Evolutionary conservation across 306 rosid species (phyloP), one percentile per base, ranked within the genome.

Genomic region (Lathyrus tuberosus): DNA sequence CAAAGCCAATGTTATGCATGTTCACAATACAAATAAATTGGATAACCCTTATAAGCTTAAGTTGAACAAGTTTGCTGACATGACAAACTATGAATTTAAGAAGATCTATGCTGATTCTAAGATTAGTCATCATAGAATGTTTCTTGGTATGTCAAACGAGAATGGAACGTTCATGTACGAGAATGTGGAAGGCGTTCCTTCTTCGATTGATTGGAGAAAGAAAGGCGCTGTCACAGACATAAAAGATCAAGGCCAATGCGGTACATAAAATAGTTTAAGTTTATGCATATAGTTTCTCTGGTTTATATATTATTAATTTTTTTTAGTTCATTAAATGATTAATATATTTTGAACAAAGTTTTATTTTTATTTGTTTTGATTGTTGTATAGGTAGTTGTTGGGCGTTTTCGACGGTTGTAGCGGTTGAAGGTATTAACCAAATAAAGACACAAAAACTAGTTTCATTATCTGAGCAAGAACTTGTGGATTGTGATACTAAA

Each of bases 171-270:
- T 81, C 71, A 79, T 79, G 82, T 62, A 82, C 20, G 75, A 85
- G 74, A 76, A 66, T 4, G 72, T 69, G 15, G 26, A 35, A 1
- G 24, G 15, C 0, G 75, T 79, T 61, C 86, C 86, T 43, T 3
- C 62, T 43, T 81, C 84, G 0, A 69, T 79, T 41, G 89, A 85
- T 73, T 84, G 88, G 88, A 81, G 88, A 82, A 30, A 68, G 65
- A 82, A 76, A 73, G 86, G 89, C 0, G 86, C 84, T 1, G 89
- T 82, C 8, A 79, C 84, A 20, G 15, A 1, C 15, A 72, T 85
- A 2, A 85, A 85, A 72, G 72, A 85, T 70, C 89, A 85, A 85
- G 86, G 89, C 43, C 76, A 72, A 8, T 85, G 89, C 2, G 89
- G 89, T 85, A 69, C 44, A 74, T 12, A 62, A 53, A 68, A 11